Evolutionary conservation across 768 basidiomycete species (phyloP).

Genomic region (Cantharellus anzutake): DNA sequence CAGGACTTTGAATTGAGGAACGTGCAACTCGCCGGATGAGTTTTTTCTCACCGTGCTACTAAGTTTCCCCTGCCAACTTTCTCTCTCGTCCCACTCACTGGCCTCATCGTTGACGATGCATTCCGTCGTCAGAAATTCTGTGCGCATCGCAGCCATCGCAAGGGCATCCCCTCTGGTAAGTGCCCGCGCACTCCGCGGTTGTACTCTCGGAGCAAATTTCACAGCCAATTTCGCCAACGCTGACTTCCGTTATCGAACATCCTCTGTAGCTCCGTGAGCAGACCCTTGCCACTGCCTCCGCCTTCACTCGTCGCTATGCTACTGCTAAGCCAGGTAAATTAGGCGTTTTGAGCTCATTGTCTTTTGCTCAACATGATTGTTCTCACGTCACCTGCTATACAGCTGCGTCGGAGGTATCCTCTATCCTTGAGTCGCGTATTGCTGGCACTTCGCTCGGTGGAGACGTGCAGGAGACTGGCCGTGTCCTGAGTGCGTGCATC

Average conservation of each 20-base stretch:
- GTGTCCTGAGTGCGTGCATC: conserved; percentile 71
- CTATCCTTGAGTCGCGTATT: conserved; percentile 97
- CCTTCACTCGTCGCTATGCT: conserved; percentile 63
- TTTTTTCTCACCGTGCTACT: neutral
- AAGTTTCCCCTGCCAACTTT: conserved; percentile 24
- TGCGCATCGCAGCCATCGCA: conserved; percentile 56
- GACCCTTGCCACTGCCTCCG: conserved; percentile 1
- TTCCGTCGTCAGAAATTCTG: conserved; percentile 70
- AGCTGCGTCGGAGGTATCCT: conserved; percentile 97
- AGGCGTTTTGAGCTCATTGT: neutral
- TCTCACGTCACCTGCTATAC: conserved; percentile 16
- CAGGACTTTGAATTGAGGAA: too few species aligned
- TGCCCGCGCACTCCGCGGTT: neutral
- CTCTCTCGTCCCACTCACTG: conserved; percentile 22
- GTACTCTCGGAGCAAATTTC: neutral
- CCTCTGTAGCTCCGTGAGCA: conserved; percentile 5
- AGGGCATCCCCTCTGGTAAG: conserved; percentile 8
- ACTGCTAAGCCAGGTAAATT: conserved; percentile 69
- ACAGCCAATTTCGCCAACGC: neutral
- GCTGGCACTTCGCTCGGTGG: conserved; percentile 76
- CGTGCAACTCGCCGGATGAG: neutral
- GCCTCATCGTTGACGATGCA: conserved; percentile 36
- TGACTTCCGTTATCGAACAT: neutral
- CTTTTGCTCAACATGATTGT: conserved; percentile 17
- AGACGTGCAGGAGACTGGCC: conserved; percentile 98